A percentile compares a stretch with the other conserved stretches of the same genome.
These are phyloP conservation scores for Arachis stenosperma DNA, from an alignment of 306 rosid species.

Conservation along the genomic window DNA sequence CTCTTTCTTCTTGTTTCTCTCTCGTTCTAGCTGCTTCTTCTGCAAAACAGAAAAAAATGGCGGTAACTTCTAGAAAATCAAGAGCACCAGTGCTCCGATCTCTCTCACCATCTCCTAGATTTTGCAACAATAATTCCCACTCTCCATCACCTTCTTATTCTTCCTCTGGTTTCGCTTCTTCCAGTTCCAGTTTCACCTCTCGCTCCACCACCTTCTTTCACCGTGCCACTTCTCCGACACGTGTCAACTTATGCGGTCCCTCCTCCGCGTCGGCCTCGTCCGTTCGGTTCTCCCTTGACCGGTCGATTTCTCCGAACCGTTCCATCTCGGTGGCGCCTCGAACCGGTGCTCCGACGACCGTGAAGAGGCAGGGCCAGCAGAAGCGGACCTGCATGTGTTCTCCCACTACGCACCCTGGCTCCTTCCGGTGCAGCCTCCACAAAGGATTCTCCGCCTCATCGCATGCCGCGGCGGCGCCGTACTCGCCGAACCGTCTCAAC, in stretches of 20 bases:
- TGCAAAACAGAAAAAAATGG: conserved; percentile 50
- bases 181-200: conserved; percentile 72
- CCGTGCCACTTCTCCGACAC: conserved; percentile 73
- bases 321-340: conserved; percentile 65
- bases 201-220: conserved; percentile 57
- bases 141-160: conserved; percentile 38
- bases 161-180: conserved; percentile 72
- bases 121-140: conserved; percentile 41
- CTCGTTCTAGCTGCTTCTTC: background rate
- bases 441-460: conserved; percentile 52
- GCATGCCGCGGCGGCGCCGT: conserved; percentile 46
- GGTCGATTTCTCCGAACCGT: conserved; percentile 79
- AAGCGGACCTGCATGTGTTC: conserved; percentile 94
- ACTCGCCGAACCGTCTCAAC: conserved; percentile 75
- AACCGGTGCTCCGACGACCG: conserved; percentile 20
- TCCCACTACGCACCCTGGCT: conserved; percentile 93
- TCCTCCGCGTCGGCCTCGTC: conserved; percentile 37
- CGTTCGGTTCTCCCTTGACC: conserved; percentile 70
- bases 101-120: conserved; percentile 61
- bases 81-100: conserved; percentile 60
- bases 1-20: background rate
- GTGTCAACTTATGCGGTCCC: conserved; percentile 53
- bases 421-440: conserved; percentile 91
- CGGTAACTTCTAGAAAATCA: conserved; percentile 68
- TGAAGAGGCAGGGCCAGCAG: conserved; percentile 49